Base-by-base conservation (phyloP, 768 basidiomycete genomes). In the Dendrothele bispora region DNA sequence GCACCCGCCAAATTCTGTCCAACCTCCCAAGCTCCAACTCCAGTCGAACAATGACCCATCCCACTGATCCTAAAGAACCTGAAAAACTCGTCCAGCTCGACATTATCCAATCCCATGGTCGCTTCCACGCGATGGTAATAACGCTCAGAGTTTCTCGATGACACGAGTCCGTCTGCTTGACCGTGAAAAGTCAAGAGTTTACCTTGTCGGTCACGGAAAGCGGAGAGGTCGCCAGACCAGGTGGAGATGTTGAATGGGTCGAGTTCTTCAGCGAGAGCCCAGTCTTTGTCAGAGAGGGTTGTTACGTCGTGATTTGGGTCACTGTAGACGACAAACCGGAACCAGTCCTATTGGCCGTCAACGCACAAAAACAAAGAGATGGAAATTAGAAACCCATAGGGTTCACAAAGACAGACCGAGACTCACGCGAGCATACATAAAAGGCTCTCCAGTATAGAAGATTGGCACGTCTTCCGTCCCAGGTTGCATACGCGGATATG, bases 11-110 rank as follows among this genome's bases (percentile, higher is more conserved):
- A 18, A 34, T 24, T 26, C 27, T 57, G 55, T 14, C 55, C 55
- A 20, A 57, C 32, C 21, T 18, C 47, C 54, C 53, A 57, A 24
- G 53, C 46, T 5, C 55, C 55, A 4, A 41, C 43, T 6, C 57
- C 57, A 32, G 44, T 48, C 7, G 37, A 18, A 39, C 59, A 60
- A 39, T 60, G 59, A 20, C 42, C 42, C 56, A 55, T 56, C 21
- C 59, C 59, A 11, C 57, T 55, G 14, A 56, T 46, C 21, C 54
- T 38, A 53, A 60, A 60, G 39, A 60, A 52, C 11, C 59, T 50
- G 41, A 56, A 60, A 39, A 56, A 60, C 12, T 52, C 49, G 52
- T 60, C 57, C 20, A 58, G 35, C 7, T 51, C 51, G 15, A 41
- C 26, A 17, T 26, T 42, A 4, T 46, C 46, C 15, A 45, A 32